Conservation (phyloP, 179 eudicot genomes). For the Spinacia oleracea region DNA sequence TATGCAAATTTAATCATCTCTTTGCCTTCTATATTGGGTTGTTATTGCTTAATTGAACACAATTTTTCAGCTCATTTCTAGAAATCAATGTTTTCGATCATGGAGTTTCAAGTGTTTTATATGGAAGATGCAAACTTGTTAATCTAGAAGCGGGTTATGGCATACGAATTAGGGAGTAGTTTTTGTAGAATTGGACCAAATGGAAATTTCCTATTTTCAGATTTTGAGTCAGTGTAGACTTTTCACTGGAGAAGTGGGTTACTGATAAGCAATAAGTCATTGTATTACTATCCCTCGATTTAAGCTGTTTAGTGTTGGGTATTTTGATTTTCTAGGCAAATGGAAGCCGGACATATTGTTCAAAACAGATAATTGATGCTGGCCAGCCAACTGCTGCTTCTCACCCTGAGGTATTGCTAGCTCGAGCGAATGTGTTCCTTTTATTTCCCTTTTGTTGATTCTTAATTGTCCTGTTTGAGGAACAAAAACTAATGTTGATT, state of each 20-base stretch:
- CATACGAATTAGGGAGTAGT: too few species aligned
- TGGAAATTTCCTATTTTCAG: not conserved
- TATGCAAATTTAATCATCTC: not conserved
- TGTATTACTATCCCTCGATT: not conserved
- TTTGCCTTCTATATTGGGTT: not conserved
- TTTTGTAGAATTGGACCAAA: not conserved
- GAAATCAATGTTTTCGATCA: not conserved
- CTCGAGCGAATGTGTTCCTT: not conserved
- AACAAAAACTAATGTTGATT: not conserved
- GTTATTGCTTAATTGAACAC: not conserved
- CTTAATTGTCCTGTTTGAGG: slow-evolving; percentile 6
- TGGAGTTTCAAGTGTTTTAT: not conserved
- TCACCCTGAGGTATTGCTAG: slow-evolving; percentile 74
- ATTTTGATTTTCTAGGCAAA: slow-evolving; percentile 37
- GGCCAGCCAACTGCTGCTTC: slow-evolving; percentile 85
- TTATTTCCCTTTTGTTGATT: not conserved
- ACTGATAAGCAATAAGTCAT: not conserved
- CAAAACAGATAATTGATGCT: slow-evolving; percentile 46
- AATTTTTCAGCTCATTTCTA: not conserved
- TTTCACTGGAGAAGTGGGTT: not conserved
- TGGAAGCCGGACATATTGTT: slow-evolving; percentile 40
- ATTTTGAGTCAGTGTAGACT: not conserved
- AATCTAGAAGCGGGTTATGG: not conserved
- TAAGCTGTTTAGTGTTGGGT: slow-evolving; percentile 17
- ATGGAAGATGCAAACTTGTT: not conserved